These are phyloP conservation scores for Dictyostelium firmibasis DNA, from an alignment of 78 protist species.

Conservation along the genomic window DNA sequence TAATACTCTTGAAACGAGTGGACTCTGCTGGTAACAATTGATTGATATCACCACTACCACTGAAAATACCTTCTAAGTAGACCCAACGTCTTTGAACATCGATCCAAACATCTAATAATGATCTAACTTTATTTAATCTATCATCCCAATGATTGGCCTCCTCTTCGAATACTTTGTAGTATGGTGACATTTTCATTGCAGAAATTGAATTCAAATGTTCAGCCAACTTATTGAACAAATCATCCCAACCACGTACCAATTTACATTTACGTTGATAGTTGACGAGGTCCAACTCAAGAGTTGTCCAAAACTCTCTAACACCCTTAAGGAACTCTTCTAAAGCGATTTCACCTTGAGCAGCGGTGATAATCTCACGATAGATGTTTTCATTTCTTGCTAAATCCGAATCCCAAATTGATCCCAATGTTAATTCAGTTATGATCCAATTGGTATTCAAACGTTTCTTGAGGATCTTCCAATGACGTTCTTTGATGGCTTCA, in stretches of 20 bases:
- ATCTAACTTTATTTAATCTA: slow-evolving; percentile 82
- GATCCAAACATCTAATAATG: slow-evolving; percentile 91
- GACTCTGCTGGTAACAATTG: slow-evolving; percentile 93
- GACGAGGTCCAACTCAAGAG: slow-evolving; percentile 89
- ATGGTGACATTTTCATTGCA: slow-evolving; percentile 97
- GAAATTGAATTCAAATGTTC: slow-evolving; percentile 80
- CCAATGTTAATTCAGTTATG: slow-evolving; percentile 88
- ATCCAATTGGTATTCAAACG: slow-evolving; percentile 79
- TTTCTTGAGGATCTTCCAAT: slow-evolving; percentile 89
- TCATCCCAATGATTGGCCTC: slow-evolving; percentile 95
- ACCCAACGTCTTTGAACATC: slow-evolving; percentile 98
- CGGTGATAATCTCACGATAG: slow-evolving; percentile 89
- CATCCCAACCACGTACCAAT: slow-evolving; percentile 97
- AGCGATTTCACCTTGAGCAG: slow-evolving; percentile 98
- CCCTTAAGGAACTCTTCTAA: slow-evolving; percentile 94
- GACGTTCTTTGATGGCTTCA: slow-evolving; percentile 92
- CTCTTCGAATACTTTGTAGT: slow-evolving; percentile 94
- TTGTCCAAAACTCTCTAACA: slow-evolving; percentile 93
- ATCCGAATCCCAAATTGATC: slow-evolving; percentile 90
- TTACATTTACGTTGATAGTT: slow-evolving; percentile 84
- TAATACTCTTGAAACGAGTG: slow-evolving; percentile 86
- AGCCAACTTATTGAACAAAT: slow-evolving; percentile 87
- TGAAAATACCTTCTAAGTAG: slow-evolving; percentile 96
- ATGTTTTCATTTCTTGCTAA: slow-evolving; percentile 79
- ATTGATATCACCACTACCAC: slow-evolving; percentile 94